Evolutionary conservation across 257 asterid species (phyloP), one percentile per base, ranked within the genome.

Genomic region (Fraxinus americana): DNA sequence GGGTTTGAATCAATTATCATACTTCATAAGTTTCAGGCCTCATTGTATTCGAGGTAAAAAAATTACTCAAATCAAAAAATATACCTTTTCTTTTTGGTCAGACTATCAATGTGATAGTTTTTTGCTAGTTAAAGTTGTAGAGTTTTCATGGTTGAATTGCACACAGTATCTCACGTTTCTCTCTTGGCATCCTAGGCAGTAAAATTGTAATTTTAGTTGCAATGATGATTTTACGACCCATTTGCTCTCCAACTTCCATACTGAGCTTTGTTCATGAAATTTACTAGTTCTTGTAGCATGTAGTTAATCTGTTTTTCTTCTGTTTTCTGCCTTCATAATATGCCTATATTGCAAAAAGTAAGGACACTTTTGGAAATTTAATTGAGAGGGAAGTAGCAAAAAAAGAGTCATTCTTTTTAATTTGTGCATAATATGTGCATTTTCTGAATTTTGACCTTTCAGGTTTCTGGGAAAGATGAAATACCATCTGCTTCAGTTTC

Each of bases 391-490:
- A n/a, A 57, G 29, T 57, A n/a, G 66, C 3, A 57, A 57, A 57
- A 57, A n/a, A 57, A 5, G 17, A 52, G 63, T 57, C 11, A 5
- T 57, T 57, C 27, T 57, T 57, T 57, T 57, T 57, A 57, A 57
- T 25, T 23, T 61, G 68, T 61, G 27, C 34, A n/a, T 2, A 29
- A 25, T 12, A 35, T 7, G 9, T 75, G 34, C 48, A 29, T 2
- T 41, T 7, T 71, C 66, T 17, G 35, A 34, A n/a, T 70, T 50
- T 35, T 41, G 73, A 4, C 34, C 34, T 1, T 65, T 70, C 73
- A 91, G 98, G 90, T 67, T 78, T 71, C 82, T 10, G 82, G 76
- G 41, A 82, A 86, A 81, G 88, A 85, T 77, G 92, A 79, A 77
- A 30, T 63, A 68, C 76, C 82, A 17, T 84, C 90, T 10, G 89